Conservation (phyloP, 208 protist genomes). For the Trypanosoma melophagium region DNA sequence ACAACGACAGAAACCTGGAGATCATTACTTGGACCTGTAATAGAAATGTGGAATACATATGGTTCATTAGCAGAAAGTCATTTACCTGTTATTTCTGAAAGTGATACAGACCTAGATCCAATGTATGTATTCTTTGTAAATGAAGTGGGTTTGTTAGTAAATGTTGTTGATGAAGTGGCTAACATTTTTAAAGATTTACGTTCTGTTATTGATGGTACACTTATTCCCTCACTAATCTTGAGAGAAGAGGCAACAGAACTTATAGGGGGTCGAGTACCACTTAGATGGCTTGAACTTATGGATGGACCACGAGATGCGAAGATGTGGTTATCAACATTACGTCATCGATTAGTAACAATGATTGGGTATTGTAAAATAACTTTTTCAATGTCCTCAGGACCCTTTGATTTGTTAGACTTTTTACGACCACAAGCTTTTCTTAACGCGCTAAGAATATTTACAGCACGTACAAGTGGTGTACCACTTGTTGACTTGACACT, state of each 20-base stretch:
- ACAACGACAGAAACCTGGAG: conserved; percentile 84
- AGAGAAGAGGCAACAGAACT: conserved; percentile 78
- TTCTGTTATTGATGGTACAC: conserved; percentile 78
- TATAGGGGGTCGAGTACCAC: conserved; percentile 78
- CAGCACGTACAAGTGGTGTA: conserved; percentile 60
- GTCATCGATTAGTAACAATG: conserved; percentile 57
- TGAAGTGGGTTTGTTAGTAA: conserved; percentile 71
- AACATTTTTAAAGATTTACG: conserved; percentile 62
- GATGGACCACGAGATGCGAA: conserved; percentile 79
- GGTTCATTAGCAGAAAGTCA: conserved; percentile 20
- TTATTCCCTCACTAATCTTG: conserved; percentile 75
- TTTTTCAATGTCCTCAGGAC: conserved; percentile 41
- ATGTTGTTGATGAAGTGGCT: conserved; percentile 67
- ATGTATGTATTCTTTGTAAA: conserved; percentile 92
- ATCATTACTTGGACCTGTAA: conserved; percentile 71
- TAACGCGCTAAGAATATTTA: conserved; percentile 94
- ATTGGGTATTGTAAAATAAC: conserved; percentile 29
- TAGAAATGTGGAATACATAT: conserved; percentile 83
- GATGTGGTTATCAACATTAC: conserved; percentile 81
- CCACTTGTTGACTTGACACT: conserved; percentile 87
- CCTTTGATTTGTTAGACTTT: conserved; percentile 83
- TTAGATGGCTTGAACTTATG: conserved; percentile 83
- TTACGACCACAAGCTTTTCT: conserved; percentile 94
- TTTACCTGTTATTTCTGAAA: conserved; percentile 16
- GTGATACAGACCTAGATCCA: conserved; percentile 47